Evolutionary conservation across 768 basidiomycete species (phyloP).

Genomic region (Mycena albidolilacea): DNA sequence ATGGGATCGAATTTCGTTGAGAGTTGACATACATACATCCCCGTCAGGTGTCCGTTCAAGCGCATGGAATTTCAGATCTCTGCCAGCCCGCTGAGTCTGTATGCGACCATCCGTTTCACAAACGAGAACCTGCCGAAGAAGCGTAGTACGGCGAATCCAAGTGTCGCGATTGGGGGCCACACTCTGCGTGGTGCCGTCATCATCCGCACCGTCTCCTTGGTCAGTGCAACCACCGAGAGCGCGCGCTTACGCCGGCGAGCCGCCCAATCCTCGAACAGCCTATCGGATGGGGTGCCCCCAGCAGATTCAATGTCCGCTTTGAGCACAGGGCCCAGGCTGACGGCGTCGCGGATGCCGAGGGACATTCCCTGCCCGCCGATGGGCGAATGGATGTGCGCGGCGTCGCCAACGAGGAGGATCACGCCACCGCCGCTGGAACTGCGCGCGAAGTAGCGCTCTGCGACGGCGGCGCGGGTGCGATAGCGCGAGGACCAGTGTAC

Average conservation of each 20-base stretch:
- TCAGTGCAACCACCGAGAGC: constrained; percentile 57
- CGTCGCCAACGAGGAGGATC: constrained; percentile 55
- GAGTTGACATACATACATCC: too few relatives aligned
- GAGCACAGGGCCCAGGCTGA: constrained; percentile 60
- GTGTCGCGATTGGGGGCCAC: background rate
- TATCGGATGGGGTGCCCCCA: constrained; percentile 43
- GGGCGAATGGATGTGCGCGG: constrained; percentile 69
- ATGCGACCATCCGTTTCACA: constrained; percentile 18
- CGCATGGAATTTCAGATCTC: constrained; percentile 4
- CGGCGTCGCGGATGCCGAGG: constrained; percentile 66
- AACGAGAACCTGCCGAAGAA: constrained; percentile 15
- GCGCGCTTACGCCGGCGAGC: constrained; percentile 55
- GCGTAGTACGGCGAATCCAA: constrained; percentile 20
- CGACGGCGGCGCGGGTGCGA: constrained; percentile 60
- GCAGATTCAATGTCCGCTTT: constrained; percentile 30
- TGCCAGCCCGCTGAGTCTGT: constrained; percentile 12
- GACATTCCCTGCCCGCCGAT: constrained; percentile 73
- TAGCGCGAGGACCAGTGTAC: constrained; percentile 63
- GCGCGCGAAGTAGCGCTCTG: constrained; percentile 55
- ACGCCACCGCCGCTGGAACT: constrained; percentile 29
- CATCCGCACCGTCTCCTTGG: constrained; percentile 51
- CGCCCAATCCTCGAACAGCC: constrained; percentile 53
- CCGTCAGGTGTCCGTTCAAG: too few relatives aligned
- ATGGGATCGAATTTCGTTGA: too few relatives aligned
- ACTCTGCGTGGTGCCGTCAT: constrained; percentile 31